These are phyloP conservation scores for Olyra latifolia DNA, from an alignment of 176 grass and related monocot species.

Conservation along the genomic window DNA sequence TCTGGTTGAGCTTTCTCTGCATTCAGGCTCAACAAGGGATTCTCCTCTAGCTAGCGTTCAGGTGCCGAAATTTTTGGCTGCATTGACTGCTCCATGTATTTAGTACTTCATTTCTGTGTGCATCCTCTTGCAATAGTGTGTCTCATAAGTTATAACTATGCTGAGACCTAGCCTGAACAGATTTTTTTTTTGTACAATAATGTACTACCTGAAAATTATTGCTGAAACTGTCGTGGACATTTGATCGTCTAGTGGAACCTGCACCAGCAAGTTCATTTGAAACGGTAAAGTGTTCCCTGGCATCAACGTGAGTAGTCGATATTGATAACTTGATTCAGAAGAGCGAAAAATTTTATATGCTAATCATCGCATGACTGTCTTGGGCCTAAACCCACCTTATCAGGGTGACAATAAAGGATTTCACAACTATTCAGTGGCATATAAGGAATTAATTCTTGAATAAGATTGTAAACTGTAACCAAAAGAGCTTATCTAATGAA, in stretches of 20 bases:
- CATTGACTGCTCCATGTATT: constrained; percentile 30
- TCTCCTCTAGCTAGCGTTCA: constrained; percentile 82
- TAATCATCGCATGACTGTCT: too few species aligned
- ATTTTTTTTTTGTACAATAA: neutral
- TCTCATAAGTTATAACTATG: constrained; percentile 18
- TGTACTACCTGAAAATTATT: neutral
- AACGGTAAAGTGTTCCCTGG: constrained; percentile 9
- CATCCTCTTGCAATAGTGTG: neutral
- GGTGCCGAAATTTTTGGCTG: constrained; percentile 42
- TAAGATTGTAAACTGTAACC: constrained; percentile 7
- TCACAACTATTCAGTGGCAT: too few species aligned
- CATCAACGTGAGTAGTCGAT: neutral
- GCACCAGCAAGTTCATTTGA: constrained; percentile 1
- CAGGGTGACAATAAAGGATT: too few species aligned
- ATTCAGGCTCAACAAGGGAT: constrained; percentile 82
- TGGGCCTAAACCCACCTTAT: too few species aligned
- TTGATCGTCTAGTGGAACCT: neutral
- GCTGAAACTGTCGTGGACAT: constrained; percentile 7
- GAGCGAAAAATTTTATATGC: too few species aligned
- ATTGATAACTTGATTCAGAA: neutral
- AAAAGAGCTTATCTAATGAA: neutral
- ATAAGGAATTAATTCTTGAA: too few species aligned
- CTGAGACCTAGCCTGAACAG: neutral
- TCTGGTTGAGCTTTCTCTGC: constrained; percentile 88
- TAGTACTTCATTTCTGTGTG: constrained; percentile 16